These are phyloP conservation scores for Plantago ovata DNA, from an alignment of 257 asterid species.

Conservation along the genomic window DNA sequence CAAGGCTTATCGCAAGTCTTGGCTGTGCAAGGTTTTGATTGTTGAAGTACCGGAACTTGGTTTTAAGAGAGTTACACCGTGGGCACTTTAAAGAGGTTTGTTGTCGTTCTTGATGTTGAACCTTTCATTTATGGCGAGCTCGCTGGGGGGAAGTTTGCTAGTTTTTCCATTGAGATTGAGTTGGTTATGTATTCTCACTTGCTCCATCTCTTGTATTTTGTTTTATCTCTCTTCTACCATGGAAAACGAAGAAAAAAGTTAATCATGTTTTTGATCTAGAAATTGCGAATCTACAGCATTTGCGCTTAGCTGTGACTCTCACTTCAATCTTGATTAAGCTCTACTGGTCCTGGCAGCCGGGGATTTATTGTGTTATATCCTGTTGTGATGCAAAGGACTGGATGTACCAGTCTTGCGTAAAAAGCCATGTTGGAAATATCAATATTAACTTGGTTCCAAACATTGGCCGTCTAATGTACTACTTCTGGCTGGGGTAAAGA, in stretches of 20 bases:
- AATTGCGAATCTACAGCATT: too few relatives aligned
- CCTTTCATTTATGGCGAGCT: too few relatives aligned
- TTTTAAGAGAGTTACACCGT: slow-evolving; percentile 29
- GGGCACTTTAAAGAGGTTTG: slow-evolving; percentile 28
- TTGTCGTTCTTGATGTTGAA: slow-evolving; percentile 21
- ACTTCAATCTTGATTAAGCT: too few relatives aligned
- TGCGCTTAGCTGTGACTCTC: too few relatives aligned
- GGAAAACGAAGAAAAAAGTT: too few relatives aligned
- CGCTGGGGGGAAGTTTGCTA: too few relatives aligned
- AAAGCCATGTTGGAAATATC: slow-evolving; percentile 7
- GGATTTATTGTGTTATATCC: slow-evolving; percentile 20
- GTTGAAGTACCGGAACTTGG: slow-evolving; percentile 36
- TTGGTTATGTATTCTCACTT: too few relatives aligned
- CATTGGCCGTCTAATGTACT: slow-evolving; percentile 2
- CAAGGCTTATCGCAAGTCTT: slow-evolving; percentile 33
- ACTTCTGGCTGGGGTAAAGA: slow-evolving; percentile 19
- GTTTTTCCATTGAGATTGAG: too few relatives aligned
- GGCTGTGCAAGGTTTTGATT: slow-evolving; percentile 33
- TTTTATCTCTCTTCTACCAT: slow-evolving; percentile 7
- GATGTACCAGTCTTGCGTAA: slow-evolving; percentile 19
- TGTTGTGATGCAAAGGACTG: slow-evolving; percentile 20
- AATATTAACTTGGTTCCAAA: slow-evolving; percentile 12
- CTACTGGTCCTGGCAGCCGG: too few relatives aligned
- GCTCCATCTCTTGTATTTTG: slow-evolving; percentile 25
- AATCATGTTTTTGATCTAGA: too few relatives aligned